Evolutionary conservation across 768 basidiomycete genomes (phyloP).

Genomic region (Chiua virens): DNA sequence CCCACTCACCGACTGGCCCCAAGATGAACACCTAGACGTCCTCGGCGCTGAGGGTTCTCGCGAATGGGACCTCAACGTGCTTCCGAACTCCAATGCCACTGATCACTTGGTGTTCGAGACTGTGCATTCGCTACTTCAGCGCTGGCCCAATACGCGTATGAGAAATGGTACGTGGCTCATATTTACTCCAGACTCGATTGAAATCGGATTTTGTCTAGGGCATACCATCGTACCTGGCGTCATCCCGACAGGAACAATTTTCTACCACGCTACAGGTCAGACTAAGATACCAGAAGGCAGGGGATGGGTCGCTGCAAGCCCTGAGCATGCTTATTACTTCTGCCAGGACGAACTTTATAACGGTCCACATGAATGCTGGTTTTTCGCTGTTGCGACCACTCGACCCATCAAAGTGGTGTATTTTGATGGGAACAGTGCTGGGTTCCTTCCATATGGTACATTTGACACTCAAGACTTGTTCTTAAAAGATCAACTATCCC

Average conservation of each 20-base stretch:
- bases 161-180: constrained; percentile 27
- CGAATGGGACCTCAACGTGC: constrained; percentile 20
- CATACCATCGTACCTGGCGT: constrained; percentile 5
- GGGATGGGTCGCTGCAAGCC: constrained; percentile 32
- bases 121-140: constrained; percentile 35
- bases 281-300: constrained; percentile 19
- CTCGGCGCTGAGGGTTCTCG: too few relatives aligned
- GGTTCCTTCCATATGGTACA: constrained; percentile 22
- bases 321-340: constrained; percentile 37
- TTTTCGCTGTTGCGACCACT: constrained; percentile 4
- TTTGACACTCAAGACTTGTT: constrained; percentile 37
- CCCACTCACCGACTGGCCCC: background rate
- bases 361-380: background rate
- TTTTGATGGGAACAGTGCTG: constrained; percentile 13
- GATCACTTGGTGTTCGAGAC: constrained; percentile 37
- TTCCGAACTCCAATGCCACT: constrained; percentile 25
- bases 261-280: constrained; percentile 3
- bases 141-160: constrained; percentile 39
- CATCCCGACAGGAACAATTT: constrained; percentile 4
- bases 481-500: constrained; percentile 23
- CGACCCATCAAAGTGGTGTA: constrained; percentile 9
- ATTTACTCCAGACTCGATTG: background rate
- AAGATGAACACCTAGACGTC: too few relatives aligned
- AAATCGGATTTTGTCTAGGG: background rate
- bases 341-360: background rate